Evolutionary conservation across 163 green algal genomes (phyloP).

Genomic region (Trebouxiophyceae sp.): DNA sequence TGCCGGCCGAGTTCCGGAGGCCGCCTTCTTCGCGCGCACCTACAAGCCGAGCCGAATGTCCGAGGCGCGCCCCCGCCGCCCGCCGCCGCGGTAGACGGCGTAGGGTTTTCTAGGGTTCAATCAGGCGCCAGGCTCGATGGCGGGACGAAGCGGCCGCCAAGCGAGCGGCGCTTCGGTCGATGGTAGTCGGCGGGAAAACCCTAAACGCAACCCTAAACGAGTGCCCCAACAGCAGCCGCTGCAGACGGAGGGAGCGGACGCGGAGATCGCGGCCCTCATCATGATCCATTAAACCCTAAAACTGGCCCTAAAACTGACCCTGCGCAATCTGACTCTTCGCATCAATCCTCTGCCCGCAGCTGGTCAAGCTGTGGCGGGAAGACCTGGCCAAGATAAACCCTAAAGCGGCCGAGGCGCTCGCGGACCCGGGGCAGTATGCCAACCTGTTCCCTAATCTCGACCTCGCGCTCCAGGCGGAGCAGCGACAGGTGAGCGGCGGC

Average conservation of each 20-base stretch:
- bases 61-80: slow-evolving; percentile 38
- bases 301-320: neutral
- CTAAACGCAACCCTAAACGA: no score
- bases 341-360: no score
- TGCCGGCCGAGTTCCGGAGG: slow-evolving; percentile 78
- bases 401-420: slow-evolving; percentile 90
- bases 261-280: no score
- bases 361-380: slow-evolving; percentile 74
- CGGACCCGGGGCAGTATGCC: slow-evolving; percentile 87
- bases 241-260: no score
- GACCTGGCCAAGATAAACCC: slow-evolving; percentile 83
- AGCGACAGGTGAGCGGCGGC: slow-evolving; percentile 15
- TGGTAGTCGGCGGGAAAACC: no score
- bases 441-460: slow-evolving; percentile 94
- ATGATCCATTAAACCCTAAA: no score
- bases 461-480: slow-evolving; percentile 59
- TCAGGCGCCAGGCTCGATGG: no score
- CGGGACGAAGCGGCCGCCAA: no score
- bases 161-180: no score
- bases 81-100: no score
- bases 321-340: neutral
- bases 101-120: no score
- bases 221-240: neutral
- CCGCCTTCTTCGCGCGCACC: slow-evolving; percentile 90
- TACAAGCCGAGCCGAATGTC: slow-evolving; percentile 68